Evolutionary conservation across 2,329 filamentous ascomycete species (phyloP).

Genomic region (Epichloe elymi): DNA sequence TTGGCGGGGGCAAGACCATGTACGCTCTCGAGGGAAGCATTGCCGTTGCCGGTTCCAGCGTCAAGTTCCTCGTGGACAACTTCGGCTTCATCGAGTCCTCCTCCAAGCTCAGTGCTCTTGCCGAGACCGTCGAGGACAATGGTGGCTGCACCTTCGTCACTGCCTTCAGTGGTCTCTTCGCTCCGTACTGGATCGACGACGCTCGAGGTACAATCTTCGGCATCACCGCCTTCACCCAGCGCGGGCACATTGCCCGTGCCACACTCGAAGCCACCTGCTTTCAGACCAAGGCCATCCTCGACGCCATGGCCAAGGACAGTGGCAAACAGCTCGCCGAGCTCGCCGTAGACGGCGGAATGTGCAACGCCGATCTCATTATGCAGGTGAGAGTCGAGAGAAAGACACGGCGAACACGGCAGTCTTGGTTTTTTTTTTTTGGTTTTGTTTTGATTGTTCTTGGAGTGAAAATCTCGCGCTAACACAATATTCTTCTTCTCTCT

Average conservation of each 20-base stretch:
- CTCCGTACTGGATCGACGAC: conserved; percentile 77
- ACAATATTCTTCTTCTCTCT: not conserved
- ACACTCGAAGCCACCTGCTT: conserved; percentile 73
- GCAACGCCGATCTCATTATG: conserved; percentile 69
- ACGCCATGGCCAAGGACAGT: conserved; percentile 70
- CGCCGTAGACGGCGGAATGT: conserved; percentile 78
- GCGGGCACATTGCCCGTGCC: conserved; percentile 65
- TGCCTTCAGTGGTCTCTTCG: conserved; percentile 69
- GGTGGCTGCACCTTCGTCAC: conserved; percentile 69
- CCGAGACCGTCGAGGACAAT: conserved; percentile 46
- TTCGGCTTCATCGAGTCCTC: conserved; percentile 39
- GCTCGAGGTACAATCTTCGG: conserved; percentile 69
- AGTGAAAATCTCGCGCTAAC: not conserved
- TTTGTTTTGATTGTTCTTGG: not conserved
- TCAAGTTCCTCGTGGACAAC: conserved; percentile 54
- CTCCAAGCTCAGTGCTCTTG: conserved; percentile 30
- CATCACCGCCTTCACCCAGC: conserved; percentile 63
- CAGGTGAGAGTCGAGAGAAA: conserved; percentile 28
- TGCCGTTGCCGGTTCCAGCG: conserved; percentile 61
- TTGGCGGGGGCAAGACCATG: conserved; percentile 51
- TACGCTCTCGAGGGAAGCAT: conserved; percentile 70
- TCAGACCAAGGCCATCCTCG: conserved; percentile 70
- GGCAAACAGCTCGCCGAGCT: conserved; percentile 59
- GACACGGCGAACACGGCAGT: not conserved
- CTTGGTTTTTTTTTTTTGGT: not conserved